Evolutionary conservation across 2,329 filamentous ascomycete species (phyloP), one percentile per base, ranked within the genome.

Genomic region (Penicillium palitans): DNA sequence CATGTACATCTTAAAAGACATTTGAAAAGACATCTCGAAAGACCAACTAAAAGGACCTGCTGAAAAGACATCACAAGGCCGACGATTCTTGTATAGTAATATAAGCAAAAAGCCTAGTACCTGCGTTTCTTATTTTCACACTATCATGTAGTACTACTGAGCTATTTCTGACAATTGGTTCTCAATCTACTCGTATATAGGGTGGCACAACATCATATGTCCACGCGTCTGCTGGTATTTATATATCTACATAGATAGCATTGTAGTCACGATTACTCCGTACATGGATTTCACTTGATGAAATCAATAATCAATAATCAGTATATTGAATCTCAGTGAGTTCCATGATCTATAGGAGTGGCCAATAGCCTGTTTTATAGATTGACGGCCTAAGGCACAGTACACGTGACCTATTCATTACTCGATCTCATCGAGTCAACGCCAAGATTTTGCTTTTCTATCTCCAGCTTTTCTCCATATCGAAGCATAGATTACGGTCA

Each of bases 401-500:
- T 15, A 24, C 49, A 52, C 39, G 49, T 52, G 50, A 52, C 6
- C 12, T 49, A 55, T 41, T 8, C 37, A 68, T 73, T 73, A 73
- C 71, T 73, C 68, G 71, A 73, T 73, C 60, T 29, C 58, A 73
- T 73, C 70, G 71, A 73, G 71, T 73, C 70, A 72, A 57, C 62
- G 45, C 29, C 27, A 48, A 55, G 45, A 35, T 42, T 19, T 9
- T 6, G 2, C 24, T 54, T 55, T 33, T 62, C 40, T 54, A 56
- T 45, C 57, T 59, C 53, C 59, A 48, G 41, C 45, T 53, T 59
- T 42, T 44, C 52, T 40, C 50, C 50, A 48, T 45, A 57, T 44
- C 37, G 13, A 41, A 37, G 63, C 63, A 64, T 62, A 69, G 66
- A 70, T 69, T 69, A 71, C 44, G 47, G 3, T 31, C 29, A 31